Conservation (phyloP, 345 rosid genomes). For the Sonneratia alba region DNA sequence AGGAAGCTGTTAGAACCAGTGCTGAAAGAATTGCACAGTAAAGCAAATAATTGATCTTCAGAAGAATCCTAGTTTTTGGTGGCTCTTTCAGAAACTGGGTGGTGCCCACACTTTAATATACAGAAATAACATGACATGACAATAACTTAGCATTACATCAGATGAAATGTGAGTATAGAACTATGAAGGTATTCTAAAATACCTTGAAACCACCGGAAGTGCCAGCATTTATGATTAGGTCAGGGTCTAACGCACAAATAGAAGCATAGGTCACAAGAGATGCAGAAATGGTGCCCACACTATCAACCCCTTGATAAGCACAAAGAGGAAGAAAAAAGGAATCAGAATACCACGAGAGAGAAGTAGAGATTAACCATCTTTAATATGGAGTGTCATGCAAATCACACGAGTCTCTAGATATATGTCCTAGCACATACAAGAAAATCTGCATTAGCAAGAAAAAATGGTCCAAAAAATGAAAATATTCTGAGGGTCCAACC, state of each 20-base stretch:
- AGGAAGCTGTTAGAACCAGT: background rate
- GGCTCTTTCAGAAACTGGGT: too few species aligned
- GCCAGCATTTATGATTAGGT: slow-evolving; percentile 79
- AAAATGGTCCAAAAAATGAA: background rate
- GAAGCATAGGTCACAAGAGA: slow-evolving; percentile 85
- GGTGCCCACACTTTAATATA: too few species aligned
- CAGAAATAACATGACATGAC: too few species aligned
- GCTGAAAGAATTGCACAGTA: background rate
- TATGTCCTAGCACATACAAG: background rate
- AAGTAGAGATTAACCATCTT: background rate
- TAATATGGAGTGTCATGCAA: background rate
- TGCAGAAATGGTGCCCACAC: slow-evolving; percentile 75
- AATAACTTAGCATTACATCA: background rate
- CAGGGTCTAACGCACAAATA: slow-evolving; percentile 66
- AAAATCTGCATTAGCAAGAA: background rate
- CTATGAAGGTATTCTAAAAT: background rate
- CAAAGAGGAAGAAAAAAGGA: slow-evolving; percentile 4
- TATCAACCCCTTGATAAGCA: slow-evolving; percentile 59
- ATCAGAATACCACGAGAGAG: background rate
- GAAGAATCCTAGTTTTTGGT: too few species aligned
- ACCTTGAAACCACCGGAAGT: slow-evolving; percentile 98
- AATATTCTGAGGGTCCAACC: background rate
- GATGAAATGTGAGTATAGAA: background rate
- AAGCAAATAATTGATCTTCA: background rate
- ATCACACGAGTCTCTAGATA: background rate